phyloP scores from a whole-genome alignment of 75 land plant species.

The Picea sitchensis region DNA sequence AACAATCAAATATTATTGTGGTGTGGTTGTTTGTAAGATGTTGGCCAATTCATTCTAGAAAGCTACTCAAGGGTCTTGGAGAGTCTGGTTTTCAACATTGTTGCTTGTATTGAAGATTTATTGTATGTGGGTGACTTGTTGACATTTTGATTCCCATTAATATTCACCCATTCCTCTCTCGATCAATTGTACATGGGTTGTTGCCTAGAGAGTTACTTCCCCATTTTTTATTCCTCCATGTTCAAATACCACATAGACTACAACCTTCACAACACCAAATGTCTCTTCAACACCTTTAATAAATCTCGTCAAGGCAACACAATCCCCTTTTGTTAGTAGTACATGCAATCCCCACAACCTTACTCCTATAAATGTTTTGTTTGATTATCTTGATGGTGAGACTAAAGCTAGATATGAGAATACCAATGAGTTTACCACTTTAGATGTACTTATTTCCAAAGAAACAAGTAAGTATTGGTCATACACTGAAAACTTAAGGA shows the following conservation, averaged over 20 bases:
- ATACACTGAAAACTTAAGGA: slow-evolving; percentile 4
- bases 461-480: slow-evolving; percentile 4
- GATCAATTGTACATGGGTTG: slow-evolving; percentile 19
- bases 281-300: slow-evolving; percentile 39
- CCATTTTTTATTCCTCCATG: slow-evolving; percentile 23
- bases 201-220: slow-evolving; percentile 34
- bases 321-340: slow-evolving; percentile 29
- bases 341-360: slow-evolving; percentile 4
- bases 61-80: too few species aligned
- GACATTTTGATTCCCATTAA: too few species aligned
- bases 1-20: too few species aligned
- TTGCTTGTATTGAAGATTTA: too few species aligned
- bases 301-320: slow-evolving; percentile 39
- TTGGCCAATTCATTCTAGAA: too few species aligned
- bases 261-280: slow-evolving; percentile 46
- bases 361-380: slow-evolving; percentile 13
- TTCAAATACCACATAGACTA: slow-evolving; percentile 43
- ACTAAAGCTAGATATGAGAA: background rate
- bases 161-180: slow-evolving; percentile 23
- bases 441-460: background rate
- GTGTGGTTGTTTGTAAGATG: too few species aligned
- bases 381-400: slow-evolving; percentile 19
- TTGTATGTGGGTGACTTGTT: too few species aligned
- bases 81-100: too few species aligned
- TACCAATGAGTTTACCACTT: background rate